A percentile compares a stretch with the other conserved stretches of the same genome.
phyloP scores from a whole-genome alignment of 2,329 filamentous ascomycete genomes.

The Fusarium napiforme region DNA sequence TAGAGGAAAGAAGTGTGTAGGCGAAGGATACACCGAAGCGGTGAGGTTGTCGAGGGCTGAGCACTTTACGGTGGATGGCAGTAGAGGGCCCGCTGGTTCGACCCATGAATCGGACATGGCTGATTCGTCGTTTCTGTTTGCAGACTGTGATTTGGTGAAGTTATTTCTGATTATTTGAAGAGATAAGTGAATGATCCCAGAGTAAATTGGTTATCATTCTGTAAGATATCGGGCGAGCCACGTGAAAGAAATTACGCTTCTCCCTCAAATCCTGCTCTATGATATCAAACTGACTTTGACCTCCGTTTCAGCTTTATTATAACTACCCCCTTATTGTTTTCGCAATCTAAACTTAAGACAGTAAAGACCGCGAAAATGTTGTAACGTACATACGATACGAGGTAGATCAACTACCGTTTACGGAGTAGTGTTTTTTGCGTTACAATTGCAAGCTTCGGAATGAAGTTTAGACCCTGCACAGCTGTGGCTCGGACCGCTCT shows the following conservation, averaged over 20 bases:
- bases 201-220: background rate
- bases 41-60: slow-evolving; percentile 18
- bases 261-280: too few relatives aligned
- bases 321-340: background rate
- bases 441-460: background rate
- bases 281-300: background rate
- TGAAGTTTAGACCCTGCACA: background rate
- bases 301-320: background rate
- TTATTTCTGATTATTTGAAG: background rate
- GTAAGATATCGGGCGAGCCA: background rate
- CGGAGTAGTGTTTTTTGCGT: background rate
- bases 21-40: slow-evolving; percentile 14
- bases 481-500: background rate
- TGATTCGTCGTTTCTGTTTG: background rate
- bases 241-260: background rate
- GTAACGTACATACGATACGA: background rate
- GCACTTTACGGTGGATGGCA: background rate
- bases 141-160: background rate
- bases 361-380: background rate
- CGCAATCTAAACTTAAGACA: background rate
- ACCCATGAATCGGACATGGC: slow-evolving; percentile 5
- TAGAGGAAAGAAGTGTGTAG: slow-evolving; percentile 12
- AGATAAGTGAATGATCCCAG: background rate
- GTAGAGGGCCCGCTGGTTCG: background rate
- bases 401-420: background rate